Conservation (phyloP, 257 asterid genomes). For the Plantago elongata region DNA sequence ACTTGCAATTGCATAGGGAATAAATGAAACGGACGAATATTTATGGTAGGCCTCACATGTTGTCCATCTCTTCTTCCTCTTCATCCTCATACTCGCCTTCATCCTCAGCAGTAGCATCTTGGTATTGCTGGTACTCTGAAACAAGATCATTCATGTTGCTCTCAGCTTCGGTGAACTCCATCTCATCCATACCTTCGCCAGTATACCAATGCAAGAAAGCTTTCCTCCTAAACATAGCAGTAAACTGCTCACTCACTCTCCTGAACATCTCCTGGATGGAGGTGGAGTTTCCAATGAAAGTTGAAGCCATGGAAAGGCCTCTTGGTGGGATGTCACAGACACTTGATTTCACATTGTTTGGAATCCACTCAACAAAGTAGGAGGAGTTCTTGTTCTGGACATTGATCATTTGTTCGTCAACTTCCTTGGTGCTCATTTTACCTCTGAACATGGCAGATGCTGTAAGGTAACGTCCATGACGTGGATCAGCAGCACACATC, state of each 20-base stretch:
- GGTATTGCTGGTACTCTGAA: slow-evolving; percentile 89
- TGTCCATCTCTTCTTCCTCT: slow-evolving; percentile 44
- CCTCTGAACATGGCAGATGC: slow-evolving; percentile 96
- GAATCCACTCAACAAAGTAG: slow-evolving; percentile 87
- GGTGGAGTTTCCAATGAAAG: slow-evolving; percentile 82
- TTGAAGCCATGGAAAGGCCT: slow-evolving; percentile 84
- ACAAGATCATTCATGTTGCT: slow-evolving; percentile 89
- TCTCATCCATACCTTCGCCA: slow-evolving; percentile 84
- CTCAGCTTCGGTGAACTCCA: slow-evolving; percentile 90
- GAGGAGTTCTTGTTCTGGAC: slow-evolving; percentile 88
- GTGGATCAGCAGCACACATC: slow-evolving; percentile 95
- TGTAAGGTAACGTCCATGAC: slow-evolving; percentile 84
- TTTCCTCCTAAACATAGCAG: slow-evolving; percentile 91
- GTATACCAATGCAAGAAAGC: slow-evolving; percentile 96
- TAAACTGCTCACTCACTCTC: slow-evolving; percentile 86
- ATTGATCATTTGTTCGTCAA: slow-evolving; percentile 83
- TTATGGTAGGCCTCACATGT: slow-evolving; percentile 3
- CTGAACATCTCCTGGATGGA: slow-evolving; percentile 92
- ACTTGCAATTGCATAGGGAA: slow-evolving; percentile 17
- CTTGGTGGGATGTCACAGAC: slow-evolving; percentile 90
- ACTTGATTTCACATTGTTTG: slow-evolving; percentile 85
- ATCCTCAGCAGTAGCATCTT: slow-evolving; percentile 90
- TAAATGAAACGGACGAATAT: slow-evolving; percentile 17
- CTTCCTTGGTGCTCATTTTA: slow-evolving; percentile 89
- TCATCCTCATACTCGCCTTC: slow-evolving; percentile 71